Conservation (phyloP, 2,329 filamentous ascomycete species). For the Xylaria sp. region DNA sequence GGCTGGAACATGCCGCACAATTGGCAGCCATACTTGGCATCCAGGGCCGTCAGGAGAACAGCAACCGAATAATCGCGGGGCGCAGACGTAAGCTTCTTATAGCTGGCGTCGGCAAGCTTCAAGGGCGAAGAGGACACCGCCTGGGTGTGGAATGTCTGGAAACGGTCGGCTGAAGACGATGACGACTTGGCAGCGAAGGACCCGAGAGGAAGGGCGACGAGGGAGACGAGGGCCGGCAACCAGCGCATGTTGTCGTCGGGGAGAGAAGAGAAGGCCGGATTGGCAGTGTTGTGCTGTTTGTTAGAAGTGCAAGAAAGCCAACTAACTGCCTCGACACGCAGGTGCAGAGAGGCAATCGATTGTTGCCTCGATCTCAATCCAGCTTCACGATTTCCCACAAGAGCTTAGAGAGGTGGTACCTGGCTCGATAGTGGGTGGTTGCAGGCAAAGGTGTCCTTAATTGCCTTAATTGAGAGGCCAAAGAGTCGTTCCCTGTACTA, state of each 20-base stretch:
- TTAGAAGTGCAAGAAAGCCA: constrained; percentile 20
- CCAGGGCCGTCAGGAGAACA: constrained; percentile 87
- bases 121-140: constrained; percentile 72
- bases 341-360: constrained; percentile 12
- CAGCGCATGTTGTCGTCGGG: constrained; percentile 70
- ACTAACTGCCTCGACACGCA: constrained; percentile 19
- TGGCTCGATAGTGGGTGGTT: neutral
- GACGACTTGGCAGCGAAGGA: constrained; percentile 72
- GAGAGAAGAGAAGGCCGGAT: constrained; percentile 29
- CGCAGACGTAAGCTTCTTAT: constrained; percentile 76
- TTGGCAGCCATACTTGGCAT: constrained; percentile 82
- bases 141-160: constrained; percentile 75
- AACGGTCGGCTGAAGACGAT: constrained; percentile 66
- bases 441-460: constrained; percentile 39
- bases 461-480: constrained; percentile 31
- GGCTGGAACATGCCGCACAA: constrained; percentile 92
- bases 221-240: constrained; percentile 69
- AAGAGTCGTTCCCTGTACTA: neutral
- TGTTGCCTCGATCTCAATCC: constrained; percentile 9
- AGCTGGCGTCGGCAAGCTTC: constrained; percentile 80
- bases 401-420: neutral
- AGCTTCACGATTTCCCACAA: constrained; percentile 12
- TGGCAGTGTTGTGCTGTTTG: constrained; percentile 12
- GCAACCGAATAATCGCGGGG: constrained; percentile 87
- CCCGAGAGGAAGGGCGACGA: constrained; percentile 66